phyloP scores from a whole-genome alignment of 2,329 filamentous ascomycete species.

The Ophiocordyceps polyrhachis-furcata region DNA sequence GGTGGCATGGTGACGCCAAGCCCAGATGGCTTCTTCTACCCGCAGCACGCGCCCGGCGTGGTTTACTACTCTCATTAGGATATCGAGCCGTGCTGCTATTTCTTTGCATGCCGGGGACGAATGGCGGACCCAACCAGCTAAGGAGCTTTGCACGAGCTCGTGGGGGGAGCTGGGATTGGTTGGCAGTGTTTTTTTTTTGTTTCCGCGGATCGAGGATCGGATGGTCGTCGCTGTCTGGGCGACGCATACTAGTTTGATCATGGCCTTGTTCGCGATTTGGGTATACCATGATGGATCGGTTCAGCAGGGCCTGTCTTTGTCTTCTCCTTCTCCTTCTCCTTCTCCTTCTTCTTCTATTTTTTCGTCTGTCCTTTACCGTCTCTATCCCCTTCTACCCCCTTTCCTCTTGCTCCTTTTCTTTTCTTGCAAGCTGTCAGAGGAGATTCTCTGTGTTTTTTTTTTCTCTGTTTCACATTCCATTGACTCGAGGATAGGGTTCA shows the following conservation, averaged over 20 bases:
- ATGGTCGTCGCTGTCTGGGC: not conserved
- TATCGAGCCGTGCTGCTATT: conserved; percentile 7
- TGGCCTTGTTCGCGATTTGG: not conserved
- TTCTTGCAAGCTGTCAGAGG: not conserved
- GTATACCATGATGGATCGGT: not conserved
- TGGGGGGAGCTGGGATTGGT: not conserved
- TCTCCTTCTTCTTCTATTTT: not conserved
- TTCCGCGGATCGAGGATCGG: not conserved
- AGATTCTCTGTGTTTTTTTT: not conserved
- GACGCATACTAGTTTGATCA: not conserved
- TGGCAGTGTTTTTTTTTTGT: too few relatives aligned
- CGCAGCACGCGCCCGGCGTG: conserved; percentile 34
- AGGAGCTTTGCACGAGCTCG: not conserved
- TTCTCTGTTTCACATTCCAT: not conserved
- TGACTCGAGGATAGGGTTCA: not conserved
- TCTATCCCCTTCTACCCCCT: not conserved
- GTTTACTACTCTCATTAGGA: conserved; percentile 43
- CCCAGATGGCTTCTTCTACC: conserved; percentile 53
- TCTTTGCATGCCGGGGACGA: conserved; percentile 7
- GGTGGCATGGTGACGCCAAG: conserved; percentile 61
- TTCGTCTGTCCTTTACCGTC: not conserved
- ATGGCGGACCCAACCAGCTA: conserved; percentile 2
- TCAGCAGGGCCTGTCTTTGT: not conserved
- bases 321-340: not conserved
- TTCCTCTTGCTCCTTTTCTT: not conserved